Base-by-base conservation (phyloP, 2,329 filamentous ascomycete species). In the Zasmidium angulare region DNA sequence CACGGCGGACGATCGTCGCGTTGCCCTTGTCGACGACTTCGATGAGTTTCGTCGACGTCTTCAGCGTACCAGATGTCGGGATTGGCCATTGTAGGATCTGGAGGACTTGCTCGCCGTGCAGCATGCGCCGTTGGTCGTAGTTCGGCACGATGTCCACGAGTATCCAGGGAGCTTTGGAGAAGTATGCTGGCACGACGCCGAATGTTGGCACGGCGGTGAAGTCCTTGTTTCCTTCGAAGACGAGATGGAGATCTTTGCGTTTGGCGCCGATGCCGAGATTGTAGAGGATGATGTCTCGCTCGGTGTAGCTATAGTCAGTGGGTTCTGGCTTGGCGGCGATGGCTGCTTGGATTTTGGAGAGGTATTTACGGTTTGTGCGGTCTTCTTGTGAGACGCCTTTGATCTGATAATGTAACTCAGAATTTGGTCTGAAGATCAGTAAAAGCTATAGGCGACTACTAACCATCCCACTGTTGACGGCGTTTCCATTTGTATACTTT, bases 41-140 rank as follows among this genome's bases (percentile, higher is more conserved):
- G 64, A 99, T 85, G 60, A 98, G 87, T 75, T 88, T 88, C 60
- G 86, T 88, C 71, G 87, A 86, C 55, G 89, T 91, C 68, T 90
- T 76, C 50, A 96, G 87, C 59, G 86, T 88, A 52, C 85, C 91
- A 55, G 87, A 84, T 26, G 92, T 96, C 31, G 93, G 95, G 69
- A 98, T 89, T 47, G 95, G 93, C 80, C 87, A 96, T 77, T 93
- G 91, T 73, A 87, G 87, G 71, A 98, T 84, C 79, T 98, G 93
- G 64, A 98, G 90, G 79, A 93, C 98, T 78, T 99, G 95, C 82
- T 99, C 95, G 73, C 95, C 95, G 79, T 99, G 95, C 19, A 99
- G 88, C 51, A 98, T 87, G 91, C 97, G 96, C 90, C 96, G 97
- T 63, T 92, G 93, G 40, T 86, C 91, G 82, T 96, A 99, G 82